phyloP scores from a whole-genome alignment of 23 red algal species.

The Gracilariopsis chorda region DNA sequence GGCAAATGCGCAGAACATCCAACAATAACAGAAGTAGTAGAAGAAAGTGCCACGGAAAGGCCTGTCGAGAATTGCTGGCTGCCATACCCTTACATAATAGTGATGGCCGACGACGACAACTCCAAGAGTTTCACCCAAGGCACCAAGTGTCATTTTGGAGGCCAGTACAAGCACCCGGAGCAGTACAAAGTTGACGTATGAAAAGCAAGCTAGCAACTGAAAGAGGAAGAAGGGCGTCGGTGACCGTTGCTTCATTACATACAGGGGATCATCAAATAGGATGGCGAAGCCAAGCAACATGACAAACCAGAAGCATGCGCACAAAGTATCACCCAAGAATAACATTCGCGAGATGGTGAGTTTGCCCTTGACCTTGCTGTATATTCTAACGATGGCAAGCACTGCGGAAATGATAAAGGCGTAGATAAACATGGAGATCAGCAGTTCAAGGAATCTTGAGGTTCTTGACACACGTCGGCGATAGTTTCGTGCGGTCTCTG shows the following conservation, averaged over 20 bases:
- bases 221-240: constrained; percentile 71
- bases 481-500: constrained; percentile 43
- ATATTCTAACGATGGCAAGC: constrained; percentile 32
- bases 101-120: constrained; percentile 80
- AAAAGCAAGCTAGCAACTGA: constrained; percentile 65
- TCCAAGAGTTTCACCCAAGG: constrained; percentile 65
- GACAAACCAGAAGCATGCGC: constrained; percentile 66
- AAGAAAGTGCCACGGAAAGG: constrained; percentile 56
- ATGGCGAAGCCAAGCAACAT: constrained; percentile 55
- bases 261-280: constrained; percentile 70
- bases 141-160: constrained; percentile 68
- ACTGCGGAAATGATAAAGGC: constrained; percentile 41
- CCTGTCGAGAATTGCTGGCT: constrained; percentile 64
- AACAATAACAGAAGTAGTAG: constrained; percentile 76
- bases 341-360: constrained; percentile 66
- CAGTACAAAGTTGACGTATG: constrained; percentile 70
- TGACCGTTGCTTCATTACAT: constrained; percentile 50
- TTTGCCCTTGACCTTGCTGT: constrained; percentile 44
- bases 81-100: constrained; percentile 76
- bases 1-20: constrained; percentile 66
- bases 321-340: constrained; percentile 72
- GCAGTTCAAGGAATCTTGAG: constrained; percentile 52
- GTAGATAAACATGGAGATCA: constrained; percentile 63
- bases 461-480: constrained; percentile 45
- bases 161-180: constrained; percentile 74